phyloP scores from a whole-genome alignment of 2,329 filamentous ascomycete species.

The Chalaropsis thielavioides region DNA sequence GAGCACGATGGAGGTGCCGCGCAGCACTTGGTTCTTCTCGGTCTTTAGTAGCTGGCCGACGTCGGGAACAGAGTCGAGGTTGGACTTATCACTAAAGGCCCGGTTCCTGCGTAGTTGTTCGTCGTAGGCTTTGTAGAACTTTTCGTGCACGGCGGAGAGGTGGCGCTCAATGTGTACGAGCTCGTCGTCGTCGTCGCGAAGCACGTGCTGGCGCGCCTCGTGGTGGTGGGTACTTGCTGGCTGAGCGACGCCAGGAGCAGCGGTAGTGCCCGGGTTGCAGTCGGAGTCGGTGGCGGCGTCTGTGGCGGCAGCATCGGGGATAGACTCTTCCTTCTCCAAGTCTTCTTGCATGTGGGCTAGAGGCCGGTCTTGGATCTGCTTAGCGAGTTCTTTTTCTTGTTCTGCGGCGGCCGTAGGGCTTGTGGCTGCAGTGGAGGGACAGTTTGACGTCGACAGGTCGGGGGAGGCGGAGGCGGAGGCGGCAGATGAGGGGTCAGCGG shows the following conservation, averaged over 20 bases:
- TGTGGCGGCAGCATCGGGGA: slow-evolving; percentile 23
- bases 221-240: slow-evolving; percentile 22
- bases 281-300: slow-evolving; percentile 18
- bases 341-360: slow-evolving; percentile 84
- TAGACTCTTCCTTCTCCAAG: slow-evolving; percentile 65
- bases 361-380: slow-evolving; percentile 78
- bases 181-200: slow-evolving; percentile 80
- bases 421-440: slow-evolving; percentile 26
- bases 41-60: slow-evolving; percentile 69
- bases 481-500: slow-evolving; percentile 32
- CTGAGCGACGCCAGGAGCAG: slow-evolving; percentile 22
- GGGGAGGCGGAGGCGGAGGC: background rate
- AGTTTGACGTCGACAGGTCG: slow-evolving; percentile 52
- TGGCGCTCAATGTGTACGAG: slow-evolving; percentile 62
- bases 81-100: background rate
- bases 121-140: slow-evolving; percentile 77
- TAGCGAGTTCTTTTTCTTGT: slow-evolving; percentile 75
- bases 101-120: background rate
- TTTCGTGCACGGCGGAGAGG: slow-evolving; percentile 57
- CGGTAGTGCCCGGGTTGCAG: slow-evolving; percentile 19
- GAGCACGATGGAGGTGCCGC: slow-evolving; percentile 65
- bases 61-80: slow-evolving; percentile 51
- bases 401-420: slow-evolving; percentile 33
- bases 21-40: slow-evolving; percentile 65
- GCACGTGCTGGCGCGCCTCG: slow-evolving; percentile 46